Evolutionary conservation across 2,329 filamentous ascomycete genomes (phyloP).

Genomic region (Pezicula radicicola): DNA sequence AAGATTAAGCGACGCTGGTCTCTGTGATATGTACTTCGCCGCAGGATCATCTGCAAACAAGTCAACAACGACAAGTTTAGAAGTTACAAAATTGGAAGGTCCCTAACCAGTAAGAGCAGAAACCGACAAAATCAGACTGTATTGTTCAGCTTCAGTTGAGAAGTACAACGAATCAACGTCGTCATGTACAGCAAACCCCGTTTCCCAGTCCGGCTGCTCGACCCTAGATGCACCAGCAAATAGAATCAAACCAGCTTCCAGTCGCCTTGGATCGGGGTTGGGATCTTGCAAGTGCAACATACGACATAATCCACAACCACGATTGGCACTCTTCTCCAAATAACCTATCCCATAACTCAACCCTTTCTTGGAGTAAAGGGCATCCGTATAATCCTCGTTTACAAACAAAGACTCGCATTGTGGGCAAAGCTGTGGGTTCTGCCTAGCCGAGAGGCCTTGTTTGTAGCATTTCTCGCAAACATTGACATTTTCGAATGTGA

Average conservation of each 20-base stretch:
- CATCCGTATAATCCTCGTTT: not conserved
- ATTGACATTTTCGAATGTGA: slow-evolving; percentile 1
- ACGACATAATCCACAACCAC: slow-evolving; percentile 6
- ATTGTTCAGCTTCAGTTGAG: slow-evolving; percentile 2
- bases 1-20: slow-evolving; percentile 1
- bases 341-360: not conserved
- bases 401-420: not conserved
- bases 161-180: slow-evolving; percentile 9
- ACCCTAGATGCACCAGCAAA: not conserved
- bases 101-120: not conserved
- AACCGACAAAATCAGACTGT: slow-evolving; percentile 2
- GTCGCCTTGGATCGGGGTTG: not conserved
- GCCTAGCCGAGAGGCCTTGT: not conserved
- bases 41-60: slow-evolving; percentile 1
- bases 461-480: not conserved
- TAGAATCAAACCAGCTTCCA: not conserved
- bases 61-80: not conserved
- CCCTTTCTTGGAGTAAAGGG: not conserved
- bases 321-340: not conserved
- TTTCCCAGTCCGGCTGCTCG: not conserved
- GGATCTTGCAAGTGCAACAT: slow-evolving; percentile 8
- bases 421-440: not conserved
- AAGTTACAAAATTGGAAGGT: not conserved
- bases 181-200: not conserved
- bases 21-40: slow-evolving; percentile 4